Evolutionary conservation across 805 yeast species (phyloP).

Genomic region (Yarrowia yakushimensis): DNA sequence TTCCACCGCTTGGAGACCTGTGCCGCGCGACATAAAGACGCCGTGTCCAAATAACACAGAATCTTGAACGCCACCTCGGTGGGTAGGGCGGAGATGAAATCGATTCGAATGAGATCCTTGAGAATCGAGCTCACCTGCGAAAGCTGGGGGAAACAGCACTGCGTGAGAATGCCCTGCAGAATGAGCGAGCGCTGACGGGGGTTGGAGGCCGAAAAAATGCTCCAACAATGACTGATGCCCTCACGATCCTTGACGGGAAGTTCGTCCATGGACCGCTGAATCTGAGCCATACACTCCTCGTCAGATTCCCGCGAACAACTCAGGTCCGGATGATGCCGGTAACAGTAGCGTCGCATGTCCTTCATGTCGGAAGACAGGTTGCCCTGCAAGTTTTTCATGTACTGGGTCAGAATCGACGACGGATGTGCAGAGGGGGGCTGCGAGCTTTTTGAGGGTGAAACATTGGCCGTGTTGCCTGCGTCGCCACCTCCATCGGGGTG

Average conservation of each 20-base stretch:
- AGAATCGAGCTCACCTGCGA: conserved; percentile 82
- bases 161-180: conserved; percentile 76
- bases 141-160: conserved; percentile 93
- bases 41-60: conserved; percentile 85
- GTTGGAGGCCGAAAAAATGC: conserved; percentile 73
- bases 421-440: conserved; percentile 23
- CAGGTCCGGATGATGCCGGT: conserved; percentile 88
- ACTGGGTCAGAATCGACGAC: conserved; percentile 20
- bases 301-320: conserved; percentile 69
- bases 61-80: conserved; percentile 80
- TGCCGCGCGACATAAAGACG: conserved; percentile 89
- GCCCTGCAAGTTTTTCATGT: conserved; percentile 22
- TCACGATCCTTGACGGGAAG: conserved; percentile 64
- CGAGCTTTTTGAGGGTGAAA: neutral
- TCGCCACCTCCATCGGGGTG: neutral
- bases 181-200: conserved; percentile 67
- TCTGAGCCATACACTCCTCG: conserved; percentile 56
- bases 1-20: conserved; percentile 89
- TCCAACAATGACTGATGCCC: conserved; percentile 79
- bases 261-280: conserved; percentile 48
- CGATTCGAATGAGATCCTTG: conserved; percentile 74
- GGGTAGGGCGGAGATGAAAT: conserved; percentile 81
- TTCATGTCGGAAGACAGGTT: conserved; percentile 21
- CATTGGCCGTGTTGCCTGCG: neutral
- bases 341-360: conserved; percentile 53